Evolutionary conservation across 306 rosid genomes (phyloP).

Genomic region (Castanea sativa): DNA sequence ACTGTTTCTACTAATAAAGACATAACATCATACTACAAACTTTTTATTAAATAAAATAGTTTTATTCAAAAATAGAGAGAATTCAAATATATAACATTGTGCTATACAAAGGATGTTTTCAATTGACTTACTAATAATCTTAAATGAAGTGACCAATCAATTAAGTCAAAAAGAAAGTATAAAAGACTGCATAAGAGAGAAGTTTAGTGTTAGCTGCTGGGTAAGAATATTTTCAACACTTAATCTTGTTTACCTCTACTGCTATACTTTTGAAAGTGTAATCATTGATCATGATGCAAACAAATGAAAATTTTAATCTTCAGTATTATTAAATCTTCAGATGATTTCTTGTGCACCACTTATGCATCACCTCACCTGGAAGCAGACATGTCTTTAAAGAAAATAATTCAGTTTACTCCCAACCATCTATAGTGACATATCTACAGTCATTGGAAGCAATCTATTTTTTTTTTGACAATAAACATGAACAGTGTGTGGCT

Average conservation of each 20-base stretch:
- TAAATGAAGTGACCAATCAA: background rate
- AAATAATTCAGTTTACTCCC: background rate
- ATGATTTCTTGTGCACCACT: no score
- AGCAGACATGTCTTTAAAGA: background rate
- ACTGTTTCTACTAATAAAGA: background rate
- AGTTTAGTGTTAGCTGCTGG: background rate
- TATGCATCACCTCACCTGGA: background rate
- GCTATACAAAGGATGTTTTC: background rate
- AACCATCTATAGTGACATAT: background rate
- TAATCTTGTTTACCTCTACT: background rate
- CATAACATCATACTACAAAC: background rate
- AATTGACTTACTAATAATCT: background rate
- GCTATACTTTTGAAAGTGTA: no score
- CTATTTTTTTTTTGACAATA: background rate
- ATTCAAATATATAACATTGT: no score
- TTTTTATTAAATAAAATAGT: no score
- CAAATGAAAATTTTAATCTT: no score
- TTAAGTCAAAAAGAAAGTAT: background rate
- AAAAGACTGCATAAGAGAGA: background rate
- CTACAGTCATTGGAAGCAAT: background rate
- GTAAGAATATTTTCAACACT: background rate
- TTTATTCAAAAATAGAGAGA: no score
- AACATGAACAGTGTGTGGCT: background rate
- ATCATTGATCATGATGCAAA: no score
- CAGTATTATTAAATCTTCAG: no score